phyloP scores from a whole-genome alignment of 1,284 basidiomycete species.

The Ceratobasidium sp. region DNA sequence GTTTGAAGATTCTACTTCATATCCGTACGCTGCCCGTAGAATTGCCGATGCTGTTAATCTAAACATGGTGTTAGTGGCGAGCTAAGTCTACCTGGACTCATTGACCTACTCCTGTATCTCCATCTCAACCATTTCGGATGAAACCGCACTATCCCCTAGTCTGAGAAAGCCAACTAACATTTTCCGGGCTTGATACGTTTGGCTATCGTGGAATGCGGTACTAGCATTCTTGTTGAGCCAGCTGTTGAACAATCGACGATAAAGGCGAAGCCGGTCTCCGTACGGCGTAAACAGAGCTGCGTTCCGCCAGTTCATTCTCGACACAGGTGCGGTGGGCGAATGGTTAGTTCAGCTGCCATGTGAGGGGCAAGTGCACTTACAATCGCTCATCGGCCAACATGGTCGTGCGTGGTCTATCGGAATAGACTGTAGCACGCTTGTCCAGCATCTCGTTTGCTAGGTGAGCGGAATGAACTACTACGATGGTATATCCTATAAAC shows the following conservation, averaged over 20 bases:
- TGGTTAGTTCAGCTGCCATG: neutral
- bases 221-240: conserved; percentile 27
- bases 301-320: neutral
- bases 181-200: conserved; percentile 3
- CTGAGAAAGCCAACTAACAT: neutral
- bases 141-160: neutral
- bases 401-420: conserved; percentile 40
- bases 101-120: neutral
- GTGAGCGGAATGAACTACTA: conserved; percentile 47
- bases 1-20: conserved; percentile 20
- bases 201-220: conserved; percentile 10
- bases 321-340: neutral
- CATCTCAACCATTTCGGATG: neutral
- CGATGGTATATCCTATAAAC: conserved; percentile 40
- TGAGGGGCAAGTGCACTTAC: neutral
- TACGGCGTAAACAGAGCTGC: neutral
- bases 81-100: conserved; percentile 7
- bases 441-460: conserved; percentile 48
- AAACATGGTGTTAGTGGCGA: neutral
- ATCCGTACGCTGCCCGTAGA: conserved; percentile 34
- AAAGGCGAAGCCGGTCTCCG: neutral
- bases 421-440: conserved; percentile 46
- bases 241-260: conserved; percentile 10
- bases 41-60: conserved; percentile 23
- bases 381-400: conserved; percentile 31